Evolutionary conservation across 2,329 filamentous ascomycete genomes (phyloP).

Genomic region (Colletotrichum sp.): DNA sequence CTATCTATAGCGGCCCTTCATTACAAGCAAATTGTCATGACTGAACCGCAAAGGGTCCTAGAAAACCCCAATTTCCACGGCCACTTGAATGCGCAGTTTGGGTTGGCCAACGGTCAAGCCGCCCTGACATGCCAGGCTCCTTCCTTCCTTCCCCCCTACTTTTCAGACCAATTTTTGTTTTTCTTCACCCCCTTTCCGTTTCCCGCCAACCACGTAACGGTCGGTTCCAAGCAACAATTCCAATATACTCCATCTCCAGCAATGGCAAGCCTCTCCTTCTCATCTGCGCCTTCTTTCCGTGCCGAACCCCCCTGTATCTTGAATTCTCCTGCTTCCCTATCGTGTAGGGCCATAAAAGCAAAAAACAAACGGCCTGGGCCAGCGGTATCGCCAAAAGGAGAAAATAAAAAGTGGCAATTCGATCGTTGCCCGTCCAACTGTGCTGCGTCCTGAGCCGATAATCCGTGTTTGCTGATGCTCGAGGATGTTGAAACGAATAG

Average conservation of each 20-base stretch:
- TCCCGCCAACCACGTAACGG: background rate
- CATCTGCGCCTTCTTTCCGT: background rate
- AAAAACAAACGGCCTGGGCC: background rate
- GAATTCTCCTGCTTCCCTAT: background rate
- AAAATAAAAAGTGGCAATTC: background rate
- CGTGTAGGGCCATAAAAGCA: background rate
- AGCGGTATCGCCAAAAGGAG: background rate
- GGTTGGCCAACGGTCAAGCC: background rate
- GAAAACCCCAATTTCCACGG: background rate
- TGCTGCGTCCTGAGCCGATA: background rate
- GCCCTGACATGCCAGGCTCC: background rate
- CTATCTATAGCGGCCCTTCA: slow-evolving; percentile 2
- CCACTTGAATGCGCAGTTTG: background rate
- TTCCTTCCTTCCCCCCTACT: background rate
- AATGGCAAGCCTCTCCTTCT: background rate
- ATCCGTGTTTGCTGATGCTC: slow-evolving; percentile 8
- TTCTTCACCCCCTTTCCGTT: background rate
- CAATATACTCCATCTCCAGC: background rate
- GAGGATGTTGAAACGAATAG: background rate
- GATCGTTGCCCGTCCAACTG: background rate
- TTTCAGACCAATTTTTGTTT: background rate
- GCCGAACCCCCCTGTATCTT: background rate
- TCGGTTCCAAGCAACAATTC: background rate
- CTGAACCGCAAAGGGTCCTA: background rate
- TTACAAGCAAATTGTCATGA: background rate